A percentile compares a stretch with the other conserved stretches of the same genome.
Conservation (phyloP, 2,329 filamentous ascomycete species). For the Myriosclerotinia curreyana region DNA sequence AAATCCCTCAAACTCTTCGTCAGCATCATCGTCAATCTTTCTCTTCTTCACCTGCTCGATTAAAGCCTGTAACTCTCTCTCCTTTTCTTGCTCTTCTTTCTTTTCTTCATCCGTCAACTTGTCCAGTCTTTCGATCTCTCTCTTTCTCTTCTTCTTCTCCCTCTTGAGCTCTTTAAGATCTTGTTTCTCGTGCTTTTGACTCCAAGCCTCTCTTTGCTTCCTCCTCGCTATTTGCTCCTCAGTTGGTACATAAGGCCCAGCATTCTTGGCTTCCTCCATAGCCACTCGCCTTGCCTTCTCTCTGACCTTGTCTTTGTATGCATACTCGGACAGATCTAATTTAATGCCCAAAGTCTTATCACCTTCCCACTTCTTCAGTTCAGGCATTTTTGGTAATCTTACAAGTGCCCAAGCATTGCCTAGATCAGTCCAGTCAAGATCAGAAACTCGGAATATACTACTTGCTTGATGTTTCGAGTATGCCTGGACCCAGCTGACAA, state of each 20-base stretch:
- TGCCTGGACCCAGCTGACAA: constrained; percentile 88
- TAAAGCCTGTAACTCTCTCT: constrained; percentile 61
- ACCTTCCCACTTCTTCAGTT: constrained; percentile 70
- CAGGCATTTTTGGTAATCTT: constrained; percentile 89
- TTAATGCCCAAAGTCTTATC: constrained; percentile 61
- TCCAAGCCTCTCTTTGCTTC: constrained; percentile 69
- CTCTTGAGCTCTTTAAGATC: constrained; percentile 59
- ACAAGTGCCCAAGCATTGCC: constrained; percentile 83
- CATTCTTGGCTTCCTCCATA: constrained; percentile 49
- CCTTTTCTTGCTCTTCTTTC: constrained; percentile 54
- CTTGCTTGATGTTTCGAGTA: constrained; percentile 89
- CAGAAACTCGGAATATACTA: constrained; percentile 81
- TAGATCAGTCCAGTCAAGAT: constrained; percentile 81
- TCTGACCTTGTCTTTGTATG: constrained; percentile 68
- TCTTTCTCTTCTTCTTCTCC: constrained; percentile 62
- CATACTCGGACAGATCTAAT: constrained; percentile 64
- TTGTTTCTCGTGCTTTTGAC: constrained; percentile 64
- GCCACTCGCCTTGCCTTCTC: constrained; percentile 63
- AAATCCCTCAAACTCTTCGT: constrained; percentile 40
- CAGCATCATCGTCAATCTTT: constrained; percentile 41
- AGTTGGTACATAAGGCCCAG: constrained; percentile 40
- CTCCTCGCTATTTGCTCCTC: constrained; percentile 53
- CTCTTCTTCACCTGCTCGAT: constrained; percentile 60
- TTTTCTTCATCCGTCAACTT: constrained; percentile 71
- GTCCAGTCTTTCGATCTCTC: constrained; percentile 60